A percentile compares a stretch with the other conserved stretches of the same genome.
Evolutionary conservation across 345 rosid species (phyloP).

Genomic region (Citrus hindsii): DNA sequence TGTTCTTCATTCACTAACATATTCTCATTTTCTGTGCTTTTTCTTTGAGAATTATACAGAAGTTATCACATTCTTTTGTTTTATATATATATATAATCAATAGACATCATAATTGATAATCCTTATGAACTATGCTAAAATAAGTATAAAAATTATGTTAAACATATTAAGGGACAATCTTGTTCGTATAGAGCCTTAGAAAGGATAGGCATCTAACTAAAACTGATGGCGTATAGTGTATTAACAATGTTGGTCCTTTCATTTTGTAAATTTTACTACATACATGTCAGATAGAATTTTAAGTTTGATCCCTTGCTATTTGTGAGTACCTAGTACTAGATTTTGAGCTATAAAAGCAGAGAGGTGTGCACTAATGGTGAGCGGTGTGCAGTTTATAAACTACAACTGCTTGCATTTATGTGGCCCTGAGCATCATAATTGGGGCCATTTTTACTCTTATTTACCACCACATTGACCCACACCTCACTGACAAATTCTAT

Average conservation of each 20-base stretch:
- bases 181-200: background rate
- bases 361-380: background rate
- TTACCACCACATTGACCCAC: background rate
- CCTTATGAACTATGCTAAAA: background rate
- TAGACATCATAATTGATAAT: background rate
- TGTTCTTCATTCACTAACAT: background rate
- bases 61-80: background rate
- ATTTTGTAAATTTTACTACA: background rate
- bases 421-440: background rate
- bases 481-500: background rate
- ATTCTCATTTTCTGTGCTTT: no score
- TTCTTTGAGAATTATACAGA: background rate
- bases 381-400: background rate
- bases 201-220: background rate
- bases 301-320: background rate
- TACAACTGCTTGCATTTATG: constrained; percentile 1
- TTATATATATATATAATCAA: no score
- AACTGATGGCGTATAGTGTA: background rate
- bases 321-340: background rate
- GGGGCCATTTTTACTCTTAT: background rate
- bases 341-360: background rate
- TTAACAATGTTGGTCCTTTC: background rate
- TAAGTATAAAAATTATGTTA: background rate
- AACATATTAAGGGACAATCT: background rate
- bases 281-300: background rate